Conservation (phyloP, 139 green algal genomes). For the Asterochloris erici region DNA sequence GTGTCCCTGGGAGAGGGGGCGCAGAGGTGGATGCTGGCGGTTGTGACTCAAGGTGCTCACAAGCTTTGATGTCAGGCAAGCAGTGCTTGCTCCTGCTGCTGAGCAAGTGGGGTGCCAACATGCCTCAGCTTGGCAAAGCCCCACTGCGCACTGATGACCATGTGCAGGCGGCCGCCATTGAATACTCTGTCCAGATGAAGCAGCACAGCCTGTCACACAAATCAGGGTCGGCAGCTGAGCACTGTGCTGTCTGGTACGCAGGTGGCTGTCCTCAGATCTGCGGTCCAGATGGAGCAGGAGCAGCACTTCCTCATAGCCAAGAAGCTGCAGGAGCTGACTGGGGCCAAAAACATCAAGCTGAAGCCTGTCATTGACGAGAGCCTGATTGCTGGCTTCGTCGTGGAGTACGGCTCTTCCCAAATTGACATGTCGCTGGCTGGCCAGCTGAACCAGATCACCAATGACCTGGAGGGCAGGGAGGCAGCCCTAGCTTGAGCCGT, state of each 20-base stretch:
- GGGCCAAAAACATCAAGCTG: slow-evolving; percentile 99
- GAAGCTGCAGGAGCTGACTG: slow-evolving; percentile 98
- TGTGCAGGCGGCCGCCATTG: too few relatives aligned
- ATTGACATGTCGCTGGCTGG: slow-evolving; percentile 96
- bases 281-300: slow-evolving; percentile 97
- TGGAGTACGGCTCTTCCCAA: slow-evolving; percentile 90
- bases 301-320: slow-evolving; percentile 99
- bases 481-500: too few relatives aligned
- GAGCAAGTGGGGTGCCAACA: too few relatives aligned
- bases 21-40: too few relatives aligned
- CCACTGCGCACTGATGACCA: too few relatives aligned
- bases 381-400: slow-evolving; percentile 95
- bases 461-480: slow-evolving; percentile 15
- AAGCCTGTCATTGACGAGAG: slow-evolving; percentile 91
- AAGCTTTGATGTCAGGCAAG: too few relatives aligned
- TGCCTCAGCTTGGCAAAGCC: too few relatives aligned
- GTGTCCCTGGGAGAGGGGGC: too few relatives aligned
- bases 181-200: not conserved
- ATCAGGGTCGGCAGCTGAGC: not conserved
- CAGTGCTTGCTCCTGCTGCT: too few relatives aligned
- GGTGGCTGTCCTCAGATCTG: slow-evolving; percentile 89
- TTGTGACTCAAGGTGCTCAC: too few relatives aligned
- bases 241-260: slow-evolving; percentile 24
- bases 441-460: slow-evolving; percentile 79
- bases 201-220: not conserved